Conservation (phyloP, 2,329 filamentous ascomycete genomes). For the Fusarium bulbicola region DNA sequence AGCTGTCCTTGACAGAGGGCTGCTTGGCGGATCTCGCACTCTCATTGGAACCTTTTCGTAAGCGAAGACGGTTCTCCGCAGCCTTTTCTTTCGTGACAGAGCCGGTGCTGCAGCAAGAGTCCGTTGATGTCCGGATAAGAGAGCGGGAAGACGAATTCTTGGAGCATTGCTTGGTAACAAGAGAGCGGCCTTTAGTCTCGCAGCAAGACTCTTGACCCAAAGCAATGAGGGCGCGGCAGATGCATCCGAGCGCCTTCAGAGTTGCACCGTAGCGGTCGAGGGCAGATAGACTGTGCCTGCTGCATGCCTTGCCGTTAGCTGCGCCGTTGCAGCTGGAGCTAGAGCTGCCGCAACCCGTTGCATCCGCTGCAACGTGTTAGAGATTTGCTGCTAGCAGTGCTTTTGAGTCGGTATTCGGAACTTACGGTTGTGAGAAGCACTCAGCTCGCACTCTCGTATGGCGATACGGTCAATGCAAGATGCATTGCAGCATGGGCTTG, state of each 20-base stretch:
- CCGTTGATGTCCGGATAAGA: constrained; percentile 33
- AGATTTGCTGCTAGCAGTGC: background rate
- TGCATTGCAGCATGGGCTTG: constrained; percentile 52
- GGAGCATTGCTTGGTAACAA: constrained; percentile 39
- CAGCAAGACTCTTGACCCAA: constrained; percentile 64
- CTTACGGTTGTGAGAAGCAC: background rate
- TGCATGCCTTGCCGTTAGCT: constrained; percentile 48
- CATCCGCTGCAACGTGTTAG: background rate
- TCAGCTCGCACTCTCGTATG: constrained; percentile 50
- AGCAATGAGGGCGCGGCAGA: constrained; percentile 61
- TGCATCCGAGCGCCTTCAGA: constrained; percentile 61
- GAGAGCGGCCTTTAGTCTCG: constrained; percentile 39
- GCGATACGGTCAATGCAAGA: constrained; percentile 57
- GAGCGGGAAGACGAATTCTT: constrained; percentile 32
- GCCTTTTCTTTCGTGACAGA: constrained; percentile 13
- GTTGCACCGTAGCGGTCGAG: constrained; percentile 53
- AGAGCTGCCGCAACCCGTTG: background rate
- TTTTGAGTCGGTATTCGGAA: background rate
- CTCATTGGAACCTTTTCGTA: constrained; percentile 23
- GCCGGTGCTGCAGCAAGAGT: constrained; percentile 40
- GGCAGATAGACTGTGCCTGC: constrained; percentile 47
- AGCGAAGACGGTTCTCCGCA: constrained; percentile 12
- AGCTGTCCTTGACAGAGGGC: background rate
- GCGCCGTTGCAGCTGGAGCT: constrained; percentile 18
- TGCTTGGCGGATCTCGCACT: constrained; percentile 5